Conservation (phyloP, 2,329 filamentous ascomycete species). For the Xylariaceae sp. region DNA sequence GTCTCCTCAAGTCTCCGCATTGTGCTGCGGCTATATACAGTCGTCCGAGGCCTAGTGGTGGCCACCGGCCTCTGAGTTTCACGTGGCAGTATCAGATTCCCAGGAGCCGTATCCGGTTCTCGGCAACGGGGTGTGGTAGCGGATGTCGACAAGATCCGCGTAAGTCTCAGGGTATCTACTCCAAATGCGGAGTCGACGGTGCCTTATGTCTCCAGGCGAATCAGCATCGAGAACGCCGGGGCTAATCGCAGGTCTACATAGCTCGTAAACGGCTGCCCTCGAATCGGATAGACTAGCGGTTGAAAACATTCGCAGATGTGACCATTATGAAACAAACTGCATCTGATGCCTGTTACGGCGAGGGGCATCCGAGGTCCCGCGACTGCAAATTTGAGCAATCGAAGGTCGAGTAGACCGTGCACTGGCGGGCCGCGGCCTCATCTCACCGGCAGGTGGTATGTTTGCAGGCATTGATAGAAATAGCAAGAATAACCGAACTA, state of each 20-base stretch:
- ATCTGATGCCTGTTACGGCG: slow-evolving; percentile 24
- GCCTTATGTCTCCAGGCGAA: slow-evolving; percentile 9
- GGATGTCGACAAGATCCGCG: slow-evolving; percentile 10
- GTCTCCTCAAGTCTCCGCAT: background rate
- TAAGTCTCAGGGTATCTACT: slow-evolving; percentile 6
- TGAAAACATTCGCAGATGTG: slow-evolving; percentile 8
- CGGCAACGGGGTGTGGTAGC: slow-evolving; percentile 5
- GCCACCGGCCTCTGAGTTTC: background rate
- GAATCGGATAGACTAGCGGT: slow-evolving; percentile 9
- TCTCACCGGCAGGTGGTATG: slow-evolving; percentile 25
- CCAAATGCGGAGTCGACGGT: slow-evolving; percentile 15
- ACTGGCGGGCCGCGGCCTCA: slow-evolving; percentile 17
- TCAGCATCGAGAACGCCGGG: slow-evolving; percentile 8
- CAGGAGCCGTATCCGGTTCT: slow-evolving; percentile 3
- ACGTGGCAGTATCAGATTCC: background rate
- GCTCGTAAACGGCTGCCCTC: slow-evolving; percentile 4
- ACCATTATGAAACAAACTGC: slow-evolving; percentile 13
- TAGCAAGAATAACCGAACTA: slow-evolving; percentile 32
- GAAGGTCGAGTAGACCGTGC: slow-evolving; percentile 11
- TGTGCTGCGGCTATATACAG: slow-evolving; percentile 3
- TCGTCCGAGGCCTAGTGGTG: slow-evolving; percentile 2
- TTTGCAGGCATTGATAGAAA: slow-evolving; percentile 23
- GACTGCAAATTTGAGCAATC: slow-evolving; percentile 13
- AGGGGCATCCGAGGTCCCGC: slow-evolving; percentile 25
- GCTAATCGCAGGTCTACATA: slow-evolving; percentile 10